Percentiles rank a stretch among this genome's conserved stretches.
phyloP scores from a whole-genome alignment of 2,329 filamentous ascomycete genomes.

The Exserohilum rostratum region DNA sequence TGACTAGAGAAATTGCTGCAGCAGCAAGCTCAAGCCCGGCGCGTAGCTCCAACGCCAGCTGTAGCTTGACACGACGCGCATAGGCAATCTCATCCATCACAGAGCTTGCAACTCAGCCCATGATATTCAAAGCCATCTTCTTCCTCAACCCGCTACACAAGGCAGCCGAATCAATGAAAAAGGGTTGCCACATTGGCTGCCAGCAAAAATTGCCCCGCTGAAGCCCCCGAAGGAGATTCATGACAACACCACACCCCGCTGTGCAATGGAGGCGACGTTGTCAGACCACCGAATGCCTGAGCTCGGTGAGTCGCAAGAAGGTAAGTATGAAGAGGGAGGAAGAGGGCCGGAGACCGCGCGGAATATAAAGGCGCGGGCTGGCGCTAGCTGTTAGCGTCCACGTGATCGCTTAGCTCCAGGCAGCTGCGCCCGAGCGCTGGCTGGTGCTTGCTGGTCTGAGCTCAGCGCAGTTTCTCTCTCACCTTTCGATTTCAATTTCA shows the following conservation, averaged over 20 bases:
- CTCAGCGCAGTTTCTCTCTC: constrained; percentile 7
- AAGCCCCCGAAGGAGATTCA: constrained; percentile 44
- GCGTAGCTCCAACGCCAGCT: too few species aligned
- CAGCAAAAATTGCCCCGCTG: constrained; percentile 41
- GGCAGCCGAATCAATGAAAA: constrained; percentile 49
- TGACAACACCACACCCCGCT: constrained; percentile 38
- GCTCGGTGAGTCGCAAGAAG: constrained; percentile 37
- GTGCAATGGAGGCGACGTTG: constrained; percentile 45
- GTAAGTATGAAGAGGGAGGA: constrained; percentile 19
- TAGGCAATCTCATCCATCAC: too few species aligned
- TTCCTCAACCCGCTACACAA: constrained; percentile 47
- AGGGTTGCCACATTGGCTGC: constrained; percentile 12
- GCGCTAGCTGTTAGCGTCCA: not conserved
- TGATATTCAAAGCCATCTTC: constrained; percentile 26
- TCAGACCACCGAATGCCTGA: constrained; percentile 36
- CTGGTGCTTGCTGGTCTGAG: not conserved
- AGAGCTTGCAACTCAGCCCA: too few species aligned
- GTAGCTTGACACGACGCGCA: too few species aligned
- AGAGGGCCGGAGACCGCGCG: not conserved
- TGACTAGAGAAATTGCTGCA: too few species aligned
- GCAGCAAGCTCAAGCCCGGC: too few species aligned
- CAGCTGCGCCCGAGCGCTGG: not conserved
- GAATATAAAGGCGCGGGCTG: not conserved
- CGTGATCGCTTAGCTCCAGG: not conserved
- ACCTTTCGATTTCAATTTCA: not conserved